phyloP scores from a whole-genome alignment of 2,329 filamentous ascomycete species.

The Botrytis squamosa region DNA sequence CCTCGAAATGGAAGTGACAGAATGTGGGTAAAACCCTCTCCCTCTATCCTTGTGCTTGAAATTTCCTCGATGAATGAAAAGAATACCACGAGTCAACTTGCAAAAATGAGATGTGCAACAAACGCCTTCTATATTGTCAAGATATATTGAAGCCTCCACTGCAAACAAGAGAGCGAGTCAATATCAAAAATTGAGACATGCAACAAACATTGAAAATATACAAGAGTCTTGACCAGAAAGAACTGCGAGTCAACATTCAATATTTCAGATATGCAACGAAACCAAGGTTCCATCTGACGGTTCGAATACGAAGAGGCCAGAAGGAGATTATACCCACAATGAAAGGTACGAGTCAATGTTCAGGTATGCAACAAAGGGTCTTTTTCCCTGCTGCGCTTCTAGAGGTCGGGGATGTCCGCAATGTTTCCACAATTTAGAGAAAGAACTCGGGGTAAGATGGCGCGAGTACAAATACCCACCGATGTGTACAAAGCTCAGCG shows the following conservation, averaged over 20 bases:
- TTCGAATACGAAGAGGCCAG: not conserved
- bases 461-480: not conserved
- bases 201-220: not conserved
- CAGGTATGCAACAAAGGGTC: not conserved
- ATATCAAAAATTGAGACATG: not conserved
- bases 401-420: not conserved
- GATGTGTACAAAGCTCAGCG: not conserved
- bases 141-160: not conserved
- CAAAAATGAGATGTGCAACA: not conserved
- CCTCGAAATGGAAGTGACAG: not conserved
- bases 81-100: not conserved
- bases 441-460: not conserved
- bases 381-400: not conserved
- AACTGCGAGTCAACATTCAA: constrained; percentile 1
- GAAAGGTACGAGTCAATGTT: not conserved
- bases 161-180: not conserved
- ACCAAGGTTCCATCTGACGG: not conserved
- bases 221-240: not conserved
- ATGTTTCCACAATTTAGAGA: not conserved
- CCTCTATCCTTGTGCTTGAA: not conserved
- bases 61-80: not conserved
- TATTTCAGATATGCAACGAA: constrained; percentile 4
- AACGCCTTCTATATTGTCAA: not conserved
- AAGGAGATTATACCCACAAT: not conserved
- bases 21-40: not conserved